Evolutionary conservation across 2,329 filamentous ascomycete genomes (phyloP).

Genomic region (Scortechinia acanthostroma): DNA sequence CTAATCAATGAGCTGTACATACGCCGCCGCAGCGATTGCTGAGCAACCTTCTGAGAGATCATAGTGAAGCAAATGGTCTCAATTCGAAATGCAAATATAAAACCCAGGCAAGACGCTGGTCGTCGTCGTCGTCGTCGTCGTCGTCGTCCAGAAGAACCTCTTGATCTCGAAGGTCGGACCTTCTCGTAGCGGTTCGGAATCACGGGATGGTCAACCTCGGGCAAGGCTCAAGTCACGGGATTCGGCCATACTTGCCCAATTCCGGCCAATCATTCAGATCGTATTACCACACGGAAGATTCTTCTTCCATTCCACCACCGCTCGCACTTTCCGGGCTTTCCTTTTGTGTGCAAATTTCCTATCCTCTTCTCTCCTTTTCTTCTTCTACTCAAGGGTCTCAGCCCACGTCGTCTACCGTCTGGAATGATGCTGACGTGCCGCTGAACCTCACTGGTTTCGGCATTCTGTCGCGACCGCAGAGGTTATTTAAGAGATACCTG

Average conservation of each 20-base stretch:
- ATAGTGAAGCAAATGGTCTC: no score
- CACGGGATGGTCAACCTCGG: constrained; percentile 26
- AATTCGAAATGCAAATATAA: no score
- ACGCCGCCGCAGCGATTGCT: constrained; percentile 37
- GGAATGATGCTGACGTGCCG: constrained; percentile 27
- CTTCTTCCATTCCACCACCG: constrained; percentile 16
- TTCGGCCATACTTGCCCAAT: constrained; percentile 2
- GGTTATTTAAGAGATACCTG: constrained; percentile 24
- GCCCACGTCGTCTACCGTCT: constrained; percentile 23
- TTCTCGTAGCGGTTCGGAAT: constrained; percentile 22
- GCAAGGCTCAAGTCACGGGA: constrained; percentile 21
- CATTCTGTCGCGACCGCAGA: constrained; percentile 31
- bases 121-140: neutral
- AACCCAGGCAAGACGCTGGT: no score
- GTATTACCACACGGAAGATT: constrained; percentile 24
- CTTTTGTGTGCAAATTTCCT: constrained; percentile 6
- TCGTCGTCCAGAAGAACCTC: constrained; percentile 7
- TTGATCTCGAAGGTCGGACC: no score
- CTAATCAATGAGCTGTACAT: no score
- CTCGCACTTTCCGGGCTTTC: constrained; percentile 4
- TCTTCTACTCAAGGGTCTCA: constrained; percentile 20
- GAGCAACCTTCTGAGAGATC: constrained; percentile 35
- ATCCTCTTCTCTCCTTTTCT: constrained; percentile 12
- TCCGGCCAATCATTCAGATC: constrained; percentile 18
- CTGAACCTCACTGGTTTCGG: constrained; percentile 27